phyloP scores from a whole-genome alignment of 306 rosid genomes.

The Cucurbita maxima region DNA sequence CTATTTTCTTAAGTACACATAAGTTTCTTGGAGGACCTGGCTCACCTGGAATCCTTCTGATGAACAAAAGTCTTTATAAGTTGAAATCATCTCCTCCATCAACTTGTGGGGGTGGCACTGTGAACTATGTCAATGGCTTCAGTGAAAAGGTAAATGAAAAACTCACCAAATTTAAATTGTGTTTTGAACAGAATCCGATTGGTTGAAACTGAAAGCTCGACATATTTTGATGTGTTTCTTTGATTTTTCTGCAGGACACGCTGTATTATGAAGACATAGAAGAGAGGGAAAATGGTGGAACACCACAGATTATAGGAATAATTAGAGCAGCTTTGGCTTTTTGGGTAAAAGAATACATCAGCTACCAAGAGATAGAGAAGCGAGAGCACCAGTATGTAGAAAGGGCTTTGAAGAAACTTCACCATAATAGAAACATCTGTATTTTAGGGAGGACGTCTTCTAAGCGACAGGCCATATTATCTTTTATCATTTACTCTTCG shows the following conservation, averaged over 20 bases:
- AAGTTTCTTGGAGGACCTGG: conserved; percentile 80
- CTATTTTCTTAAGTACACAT: conserved; percentile 54
- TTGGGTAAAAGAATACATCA: conserved; percentile 70
- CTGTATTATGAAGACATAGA: conserved; percentile 51
- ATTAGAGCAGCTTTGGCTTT: conserved; percentile 76
- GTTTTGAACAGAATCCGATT: neutral
- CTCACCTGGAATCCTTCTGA: conserved; percentile 55
- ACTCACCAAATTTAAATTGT: neutral
- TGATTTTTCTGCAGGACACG: conserved; percentile 48
- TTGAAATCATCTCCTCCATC: conserved; percentile 53
- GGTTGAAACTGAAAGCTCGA: neutral
- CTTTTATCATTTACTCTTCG: conserved; percentile 49
- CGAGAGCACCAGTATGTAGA: conserved; percentile 29
- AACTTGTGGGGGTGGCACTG: conserved; percentile 82
- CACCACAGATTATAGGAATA: conserved; percentile 75
- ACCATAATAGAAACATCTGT: conserved; percentile 33
- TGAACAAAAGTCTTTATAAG: conserved; percentile 39
- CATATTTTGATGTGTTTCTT: neutral
- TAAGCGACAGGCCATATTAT: conserved; percentile 56
- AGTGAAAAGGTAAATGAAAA: conserved; percentile 34
- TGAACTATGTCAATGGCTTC: conserved; percentile 60
- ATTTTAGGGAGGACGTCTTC: conserved; percentile 43
- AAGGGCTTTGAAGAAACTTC: conserved; percentile 44
- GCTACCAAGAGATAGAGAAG: conserved; percentile 44
- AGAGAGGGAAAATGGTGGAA: conserved; percentile 78